phyloP scores from a whole-genome alignment of 495 filamentous ascomycete species.

The Podospora didyma region DNA sequence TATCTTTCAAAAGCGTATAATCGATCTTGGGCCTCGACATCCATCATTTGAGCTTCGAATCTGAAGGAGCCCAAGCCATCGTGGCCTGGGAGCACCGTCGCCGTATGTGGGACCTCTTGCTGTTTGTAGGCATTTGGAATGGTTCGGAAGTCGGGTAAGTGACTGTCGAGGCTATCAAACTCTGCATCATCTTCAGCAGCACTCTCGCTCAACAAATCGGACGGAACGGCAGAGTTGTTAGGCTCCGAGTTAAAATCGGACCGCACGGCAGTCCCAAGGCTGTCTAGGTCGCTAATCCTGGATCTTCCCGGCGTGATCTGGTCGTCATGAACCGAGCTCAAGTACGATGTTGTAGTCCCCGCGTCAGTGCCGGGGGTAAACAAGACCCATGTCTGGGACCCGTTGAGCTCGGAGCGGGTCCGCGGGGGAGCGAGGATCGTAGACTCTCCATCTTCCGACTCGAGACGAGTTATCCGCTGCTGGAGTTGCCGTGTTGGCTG shows the following conservation, averaged over 20 bases:
- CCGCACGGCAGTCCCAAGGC: slow-evolving; percentile 61
- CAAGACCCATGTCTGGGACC: slow-evolving; percentile 92
- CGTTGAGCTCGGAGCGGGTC: slow-evolving; percentile 45
- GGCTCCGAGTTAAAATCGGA: slow-evolving; percentile 38
- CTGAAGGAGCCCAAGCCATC: slow-evolving; percentile 86
- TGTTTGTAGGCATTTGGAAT: slow-evolving; percentile 53
- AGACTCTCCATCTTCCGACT: slow-evolving; percentile 41
- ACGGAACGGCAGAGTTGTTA: slow-evolving; percentile 40
- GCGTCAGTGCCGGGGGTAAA: slow-evolving; percentile 75
- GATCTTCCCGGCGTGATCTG: slow-evolving; percentile 69
- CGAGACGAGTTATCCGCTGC: slow-evolving; percentile 43
- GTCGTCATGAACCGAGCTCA: slow-evolving; percentile 68
- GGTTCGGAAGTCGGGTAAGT: slow-evolving; percentile 76
- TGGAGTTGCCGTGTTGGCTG: slow-evolving; percentile 62
- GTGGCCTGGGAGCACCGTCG: slow-evolving; percentile 76
- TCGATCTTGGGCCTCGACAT: slow-evolving; percentile 63
- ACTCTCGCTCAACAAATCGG: slow-evolving; percentile 44
- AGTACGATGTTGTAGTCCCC: slow-evolving; percentile 59
- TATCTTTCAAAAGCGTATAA: slow-evolving; percentile 81
- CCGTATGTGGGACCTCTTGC: slow-evolving; percentile 21
- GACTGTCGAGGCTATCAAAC: slow-evolving; percentile 86
- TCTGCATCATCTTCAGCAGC: slow-evolving; percentile 69
- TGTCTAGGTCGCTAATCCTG: slow-evolving; percentile 80
- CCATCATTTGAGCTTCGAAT: slow-evolving; percentile 38
- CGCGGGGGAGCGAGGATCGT: slow-evolving; percentile 40